Conservation (phyloP, 495 filamentous ascomycete genomes). For the Talaromyces adpressus region DNA sequence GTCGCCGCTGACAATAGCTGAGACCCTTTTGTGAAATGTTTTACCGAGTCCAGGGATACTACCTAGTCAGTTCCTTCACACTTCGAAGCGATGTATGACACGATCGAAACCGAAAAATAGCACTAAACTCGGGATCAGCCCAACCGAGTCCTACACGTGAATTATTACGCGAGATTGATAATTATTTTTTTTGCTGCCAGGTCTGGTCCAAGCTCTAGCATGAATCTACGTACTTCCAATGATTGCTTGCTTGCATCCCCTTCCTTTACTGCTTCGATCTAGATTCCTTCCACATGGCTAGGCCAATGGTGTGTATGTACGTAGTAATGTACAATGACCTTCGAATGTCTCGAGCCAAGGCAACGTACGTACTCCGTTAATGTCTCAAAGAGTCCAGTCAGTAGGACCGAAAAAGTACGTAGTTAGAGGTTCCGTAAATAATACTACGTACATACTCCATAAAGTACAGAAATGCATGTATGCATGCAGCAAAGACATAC, state of each 20-base stretch:
- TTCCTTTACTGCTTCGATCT: neutral
- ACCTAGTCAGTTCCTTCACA: neutral
- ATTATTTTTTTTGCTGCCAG: neutral
- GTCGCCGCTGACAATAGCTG: neutral
- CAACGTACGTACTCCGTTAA: neutral
- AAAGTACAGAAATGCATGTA: neutral
- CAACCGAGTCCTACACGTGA: neutral
- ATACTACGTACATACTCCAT: neutral
- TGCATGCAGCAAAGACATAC: neutral
- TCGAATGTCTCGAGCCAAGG: too few species aligned
- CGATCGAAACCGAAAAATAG: neutral
- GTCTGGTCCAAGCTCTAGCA: neutral
- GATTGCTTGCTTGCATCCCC: neutral
- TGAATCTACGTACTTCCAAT: neutral
- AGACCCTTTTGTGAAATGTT: neutral
- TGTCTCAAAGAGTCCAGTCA: neutral
- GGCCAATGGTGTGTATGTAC: neutral
- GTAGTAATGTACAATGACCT: too few species aligned
- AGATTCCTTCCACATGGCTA: neutral
- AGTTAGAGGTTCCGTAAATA: neutral
- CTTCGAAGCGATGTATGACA: neutral
- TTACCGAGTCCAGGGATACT: neutral
- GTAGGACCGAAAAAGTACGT: neutral
- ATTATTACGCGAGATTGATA: neutral
- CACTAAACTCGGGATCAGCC: neutral